Percentiles rank a stretch among this genome's conserved stretches.
These are phyloP conservation scores for Bipolaris gigantea DNA, from an alignment of 2,329 filamentous ascomycete genomes.

Conservation along the genomic window DNA sequence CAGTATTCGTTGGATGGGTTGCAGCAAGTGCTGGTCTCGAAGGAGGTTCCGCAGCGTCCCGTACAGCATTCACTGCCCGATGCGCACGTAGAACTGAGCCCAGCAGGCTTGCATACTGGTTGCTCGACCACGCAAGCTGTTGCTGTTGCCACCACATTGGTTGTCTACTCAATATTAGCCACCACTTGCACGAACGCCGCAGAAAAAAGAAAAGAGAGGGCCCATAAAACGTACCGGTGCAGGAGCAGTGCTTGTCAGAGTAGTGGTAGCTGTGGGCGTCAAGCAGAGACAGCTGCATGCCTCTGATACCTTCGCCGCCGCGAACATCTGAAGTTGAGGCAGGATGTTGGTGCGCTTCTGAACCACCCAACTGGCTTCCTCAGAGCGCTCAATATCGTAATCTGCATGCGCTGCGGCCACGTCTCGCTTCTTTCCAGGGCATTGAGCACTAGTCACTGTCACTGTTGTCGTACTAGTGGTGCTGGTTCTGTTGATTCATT, in stretches of 20 bases:
- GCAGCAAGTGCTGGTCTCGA: too few relatives aligned
- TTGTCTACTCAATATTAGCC: not conserved
- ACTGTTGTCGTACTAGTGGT: not conserved
- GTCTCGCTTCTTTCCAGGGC: not conserved
- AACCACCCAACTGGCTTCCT: not conserved
- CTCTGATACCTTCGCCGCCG: not conserved
- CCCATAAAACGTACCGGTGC: not conserved
- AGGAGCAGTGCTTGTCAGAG: not conserved
- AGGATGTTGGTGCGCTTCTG: not conserved
- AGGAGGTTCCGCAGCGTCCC: not conserved
- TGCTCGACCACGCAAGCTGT: not conserved
- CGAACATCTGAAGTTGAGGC: not conserved
- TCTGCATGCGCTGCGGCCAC: not conserved
- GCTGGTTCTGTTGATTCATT: not conserved
- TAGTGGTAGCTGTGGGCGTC: not conserved
- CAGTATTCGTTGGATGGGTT: too few relatives aligned
- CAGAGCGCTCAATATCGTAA: not conserved
- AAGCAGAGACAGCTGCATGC: not conserved
- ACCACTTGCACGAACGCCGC: not conserved
- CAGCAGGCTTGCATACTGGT: not conserved
- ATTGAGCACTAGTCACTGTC: not conserved
- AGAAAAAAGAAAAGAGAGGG: not conserved
- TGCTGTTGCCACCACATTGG: not conserved
- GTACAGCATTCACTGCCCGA: not conserved
- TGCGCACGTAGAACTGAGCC: not conserved